Percentiles rank a stretch among this genome's conserved stretches.
Evolutionary conservation across 257 asterid species (phyloP).

Genomic region (Solanum megistacrolobum): DNA sequence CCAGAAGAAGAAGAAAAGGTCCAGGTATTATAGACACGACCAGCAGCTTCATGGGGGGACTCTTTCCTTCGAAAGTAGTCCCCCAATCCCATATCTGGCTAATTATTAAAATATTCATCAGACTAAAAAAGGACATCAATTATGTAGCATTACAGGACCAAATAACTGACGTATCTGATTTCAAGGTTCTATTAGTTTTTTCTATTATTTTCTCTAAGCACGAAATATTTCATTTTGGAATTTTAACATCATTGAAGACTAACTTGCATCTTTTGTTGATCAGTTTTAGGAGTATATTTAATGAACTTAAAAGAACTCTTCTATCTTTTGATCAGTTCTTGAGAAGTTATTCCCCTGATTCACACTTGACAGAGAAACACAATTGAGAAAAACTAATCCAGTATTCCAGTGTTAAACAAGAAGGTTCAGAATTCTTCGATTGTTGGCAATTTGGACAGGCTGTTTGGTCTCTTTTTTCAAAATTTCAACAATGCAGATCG

Average conservation of each 20-base stretch:
- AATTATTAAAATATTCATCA: neutral
- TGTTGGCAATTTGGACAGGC: neutral
- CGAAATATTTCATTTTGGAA: neutral
- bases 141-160: neutral
- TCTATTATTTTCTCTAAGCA: neutral
- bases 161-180: neutral
- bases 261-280: neutral
- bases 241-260: neutral
- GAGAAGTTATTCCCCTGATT: neutral
- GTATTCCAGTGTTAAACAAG: neutral
- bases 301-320: neutral
- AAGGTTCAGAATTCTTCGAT: neutral
- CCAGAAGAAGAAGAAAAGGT: neutral
- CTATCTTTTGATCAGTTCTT: neutral
- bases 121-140: neutral
- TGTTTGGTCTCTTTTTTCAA: neutral
- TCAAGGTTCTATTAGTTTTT: neutral
- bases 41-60: neutral
- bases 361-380: neutral
- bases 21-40: neutral
- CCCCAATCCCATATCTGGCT: neutral
- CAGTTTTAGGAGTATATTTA: neutral
- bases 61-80: neutral
- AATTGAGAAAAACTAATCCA: neutral
- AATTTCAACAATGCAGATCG: neutral